Base-by-base conservation (phyloP, 495 filamentous ascomycete genomes). In the Baudoinia panamericana region DNA sequence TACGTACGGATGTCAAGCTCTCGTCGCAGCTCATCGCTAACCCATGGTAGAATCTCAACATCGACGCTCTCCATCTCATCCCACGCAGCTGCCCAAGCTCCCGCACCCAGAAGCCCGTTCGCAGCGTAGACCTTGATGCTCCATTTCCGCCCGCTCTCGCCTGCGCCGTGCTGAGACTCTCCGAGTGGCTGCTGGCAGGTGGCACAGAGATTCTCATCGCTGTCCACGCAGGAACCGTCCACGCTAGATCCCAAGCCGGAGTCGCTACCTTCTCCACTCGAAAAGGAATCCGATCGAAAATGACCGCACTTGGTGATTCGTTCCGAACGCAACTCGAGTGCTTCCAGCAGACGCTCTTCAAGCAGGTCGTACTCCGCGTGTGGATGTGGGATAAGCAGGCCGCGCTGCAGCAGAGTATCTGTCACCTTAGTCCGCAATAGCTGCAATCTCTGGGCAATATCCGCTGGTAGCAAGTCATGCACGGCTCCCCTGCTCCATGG, bases 1-100 rank as follows among this genome's bases (percentile, higher is more conserved):
- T 35, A 34, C 18, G 41, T 43, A 4, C 61, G 50, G 20, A 56
- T 28, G 6, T 64, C 59, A 21, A 66, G 33, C 22, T 52, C 23
- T 29, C 35, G 13, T 13, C 42, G 31, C 43, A 28, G n/a, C 3
- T 33, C 43, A 1, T 51, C 48, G 25, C 16, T 19, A 30, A 51
- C 38, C 36, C 39, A 46, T 1, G 48, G 48, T 39, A 46, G 22
- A 46, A 97, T 73, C 55, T 97, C 90, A 0, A 92, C 81, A 60
- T 97, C 90, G 6, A 96, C 83, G 22, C 87, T 72, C 60, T 97
- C 90, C 90, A 97, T 97, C 56, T 95, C 87, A 39, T 71, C 78
- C 90, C 90, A 97, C 23, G 82, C 86, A 12, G 85, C 84, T 20
- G 76, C 76, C 90, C 90, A 97, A 0, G 90, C 87, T 2, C 84